Conservation (phyloP, 225 moss, liverwort and hornwort genomes). For the Bryoerythrophyllum caledonicum region DNA sequence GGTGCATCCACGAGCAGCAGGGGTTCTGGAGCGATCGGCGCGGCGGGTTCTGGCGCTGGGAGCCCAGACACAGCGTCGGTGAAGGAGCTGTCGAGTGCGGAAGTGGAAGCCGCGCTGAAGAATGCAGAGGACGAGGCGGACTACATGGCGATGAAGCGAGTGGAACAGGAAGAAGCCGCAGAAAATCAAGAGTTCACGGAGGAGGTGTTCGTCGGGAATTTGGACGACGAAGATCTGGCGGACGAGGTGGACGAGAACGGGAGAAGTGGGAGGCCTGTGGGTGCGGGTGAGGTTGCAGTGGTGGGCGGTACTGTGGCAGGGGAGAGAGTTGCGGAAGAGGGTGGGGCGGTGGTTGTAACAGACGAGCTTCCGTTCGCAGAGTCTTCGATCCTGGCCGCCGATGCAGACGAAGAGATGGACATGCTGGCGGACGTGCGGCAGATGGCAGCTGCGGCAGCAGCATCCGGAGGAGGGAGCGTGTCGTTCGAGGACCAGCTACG, state of each 20-base stretch:
- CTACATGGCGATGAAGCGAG: conserved; percentile 99
- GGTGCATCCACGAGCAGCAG: conserved; percentile 33
- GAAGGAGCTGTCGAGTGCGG: conserved; percentile 83
- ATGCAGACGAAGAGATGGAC: conserved; percentile 93
- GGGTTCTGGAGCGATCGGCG: conserved; percentile 23
- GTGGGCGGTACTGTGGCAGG: conserved; percentile 31
- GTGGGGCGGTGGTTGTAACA: conserved; percentile 13
- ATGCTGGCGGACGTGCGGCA: conserved; percentile 98
- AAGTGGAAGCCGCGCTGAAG: conserved; percentile 92
- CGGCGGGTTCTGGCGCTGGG: conserved; percentile 13
- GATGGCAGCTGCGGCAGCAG: conserved; percentile 96
- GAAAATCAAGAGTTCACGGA: conserved; percentile 95
- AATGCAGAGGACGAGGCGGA: conserved; percentile 99
- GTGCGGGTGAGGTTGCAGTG: conserved; percentile 25
- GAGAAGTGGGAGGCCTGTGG: conserved; percentile 19
- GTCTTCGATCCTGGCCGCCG: conserved; percentile 52
- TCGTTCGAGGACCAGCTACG: conserved; percentile 93
- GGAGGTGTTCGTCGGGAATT: conserved; percentile 70
- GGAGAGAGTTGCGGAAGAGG: conserved; percentile 33
- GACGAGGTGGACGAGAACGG: conserved; percentile 83
- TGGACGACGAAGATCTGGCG: conserved; percentile 90
- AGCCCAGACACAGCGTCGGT: conserved; percentile 28
- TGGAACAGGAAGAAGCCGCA: conserved; percentile 96
- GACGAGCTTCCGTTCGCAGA: conserved; percentile 57
- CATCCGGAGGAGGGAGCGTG: conserved; percentile 74